A percentile compares a stretch with the other conserved stretches of the same genome.
Conservation (phyloP, 2,329 filamentous ascomycete genomes). For the Phyllosticta paracitricarpa region DNA sequence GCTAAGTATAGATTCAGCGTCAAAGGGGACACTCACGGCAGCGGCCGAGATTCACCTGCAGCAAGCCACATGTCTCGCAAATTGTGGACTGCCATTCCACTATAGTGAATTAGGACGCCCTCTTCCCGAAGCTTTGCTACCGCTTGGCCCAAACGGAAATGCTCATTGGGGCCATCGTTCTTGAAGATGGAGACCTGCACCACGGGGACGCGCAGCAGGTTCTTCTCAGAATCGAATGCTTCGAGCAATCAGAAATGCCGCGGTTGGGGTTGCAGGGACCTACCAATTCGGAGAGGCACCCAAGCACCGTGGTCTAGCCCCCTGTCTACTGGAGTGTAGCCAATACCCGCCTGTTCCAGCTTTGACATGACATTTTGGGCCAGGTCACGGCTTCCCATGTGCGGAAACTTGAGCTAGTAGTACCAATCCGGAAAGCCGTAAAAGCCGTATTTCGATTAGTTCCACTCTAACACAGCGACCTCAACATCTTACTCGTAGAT, state of each 20-base stretch:
- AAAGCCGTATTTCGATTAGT: constrained; percentile 30
- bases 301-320: constrained; percentile 70
- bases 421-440: constrained; percentile 59
- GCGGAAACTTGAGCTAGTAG: constrained; percentile 55
- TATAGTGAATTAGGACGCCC: constrained; percentile 13
- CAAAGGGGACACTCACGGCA: constrained; percentile 14
- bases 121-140: constrained; percentile 13
- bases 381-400: constrained; percentile 48
- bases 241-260: constrained; percentile 9
- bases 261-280: constrained; percentile 12
- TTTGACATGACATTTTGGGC: constrained; percentile 47
- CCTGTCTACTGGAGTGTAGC: constrained; percentile 48
- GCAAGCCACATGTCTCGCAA: constrained; percentile 21
- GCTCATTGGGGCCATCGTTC: constrained; percentile 12
- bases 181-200: constrained; percentile 14
- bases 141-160: constrained; percentile 14
- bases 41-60: constrained; percentile 14
- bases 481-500: constrained; percentile 48
- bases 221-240: constrained; percentile 27
- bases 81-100: constrained; percentile 24
- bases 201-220: constrained; percentile 24
- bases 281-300: constrained; percentile 52
- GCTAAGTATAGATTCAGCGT: background rate
- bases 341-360: constrained; percentile 48
- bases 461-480: too few species aligned